Conservation (phyloP, 306 rosid species). For the Gleditsia sinensis region DNA sequence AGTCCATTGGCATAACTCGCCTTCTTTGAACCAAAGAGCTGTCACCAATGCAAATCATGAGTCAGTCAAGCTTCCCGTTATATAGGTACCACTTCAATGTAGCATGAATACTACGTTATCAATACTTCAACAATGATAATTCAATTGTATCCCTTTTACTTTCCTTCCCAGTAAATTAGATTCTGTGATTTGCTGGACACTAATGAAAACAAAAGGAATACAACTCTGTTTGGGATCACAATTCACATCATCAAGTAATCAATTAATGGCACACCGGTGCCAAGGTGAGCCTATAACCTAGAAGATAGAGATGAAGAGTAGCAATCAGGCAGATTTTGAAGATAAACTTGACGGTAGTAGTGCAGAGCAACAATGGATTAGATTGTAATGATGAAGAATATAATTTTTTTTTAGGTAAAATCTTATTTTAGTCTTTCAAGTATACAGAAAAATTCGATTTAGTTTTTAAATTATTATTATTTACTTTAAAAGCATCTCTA, state of each 20-base stretch:
- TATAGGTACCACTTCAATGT: slow-evolving; percentile 1
- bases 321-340: neutral
- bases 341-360: neutral
- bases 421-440: too few species aligned
- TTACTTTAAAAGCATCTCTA: too few species aligned
- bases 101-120: neutral
- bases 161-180: neutral
- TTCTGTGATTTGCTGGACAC: slow-evolving; percentile 20
- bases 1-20: slow-evolving; percentile 77
- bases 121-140: neutral
- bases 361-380: neutral
- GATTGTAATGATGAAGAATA: neutral
- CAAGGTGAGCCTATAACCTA: neutral
- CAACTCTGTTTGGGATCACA: neutral
- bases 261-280: neutral
- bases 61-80: slow-evolving; percentile 3
- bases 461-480: too few species aligned
- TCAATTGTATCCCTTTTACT: neutral
- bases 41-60: slow-evolving; percentile 32
- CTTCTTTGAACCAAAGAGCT: slow-evolving; percentile 97
- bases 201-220: neutral
- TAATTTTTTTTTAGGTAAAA: too few species aligned
- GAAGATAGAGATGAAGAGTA: too few species aligned
- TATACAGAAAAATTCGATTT: too few species aligned
- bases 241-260: slow-evolving; percentile 2